Evolutionary conservation across 768 basidiomycete genomes (phyloP).

Genomic region (Pulveroboletus frians): DNA sequence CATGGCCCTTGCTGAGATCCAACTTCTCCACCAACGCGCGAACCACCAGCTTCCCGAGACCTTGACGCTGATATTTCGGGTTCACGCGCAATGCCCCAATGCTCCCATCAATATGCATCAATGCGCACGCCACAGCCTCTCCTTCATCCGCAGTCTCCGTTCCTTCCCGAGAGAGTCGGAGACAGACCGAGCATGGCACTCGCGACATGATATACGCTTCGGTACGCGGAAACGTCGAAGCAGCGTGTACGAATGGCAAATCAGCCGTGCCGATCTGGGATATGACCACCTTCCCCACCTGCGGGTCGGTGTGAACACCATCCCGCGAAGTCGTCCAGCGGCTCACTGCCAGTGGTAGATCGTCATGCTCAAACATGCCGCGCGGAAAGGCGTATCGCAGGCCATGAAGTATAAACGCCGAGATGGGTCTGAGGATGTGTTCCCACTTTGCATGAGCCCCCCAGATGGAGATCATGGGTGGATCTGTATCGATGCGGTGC

Average conservation of each 20-base stretch:
- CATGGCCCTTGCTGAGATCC: neutral
- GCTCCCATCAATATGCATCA: slow-evolving; percentile 21
- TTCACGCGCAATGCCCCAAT: slow-evolving; percentile 13
- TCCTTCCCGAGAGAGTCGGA: slow-evolving; percentile 6
- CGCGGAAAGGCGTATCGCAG: slow-evolving; percentile 7
- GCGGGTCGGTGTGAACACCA: neutral
- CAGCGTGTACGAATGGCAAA: slow-evolving; percentile 8
- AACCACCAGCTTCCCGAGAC: slow-evolving; percentile 13
- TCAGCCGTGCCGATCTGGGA: slow-evolving; percentile 13
- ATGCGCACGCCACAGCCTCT: slow-evolving; percentile 8
- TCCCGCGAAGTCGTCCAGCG: neutral
- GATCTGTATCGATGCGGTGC: slow-evolving; percentile 3
- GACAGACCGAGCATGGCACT: slow-evolving; percentile 18
- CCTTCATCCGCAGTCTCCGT: neutral
- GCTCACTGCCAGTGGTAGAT: neutral
- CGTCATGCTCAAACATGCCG: neutral
- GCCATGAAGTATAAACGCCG: neutral
- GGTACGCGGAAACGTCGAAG: slow-evolving; percentile 11
- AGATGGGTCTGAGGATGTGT: slow-evolving; percentile 6
- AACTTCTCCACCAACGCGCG: slow-evolving; percentile 7
- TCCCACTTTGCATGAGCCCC: slow-evolving; percentile 9
- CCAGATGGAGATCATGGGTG: slow-evolving; percentile 9
- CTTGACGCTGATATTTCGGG: slow-evolving; percentile 2
- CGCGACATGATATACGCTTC: slow-evolving; percentile 20
- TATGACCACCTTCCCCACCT: neutral